Evolutionary conservation across 2,329 filamentous ascomycete species (phyloP).

Genomic region (Beauveria medogensis): DNA sequence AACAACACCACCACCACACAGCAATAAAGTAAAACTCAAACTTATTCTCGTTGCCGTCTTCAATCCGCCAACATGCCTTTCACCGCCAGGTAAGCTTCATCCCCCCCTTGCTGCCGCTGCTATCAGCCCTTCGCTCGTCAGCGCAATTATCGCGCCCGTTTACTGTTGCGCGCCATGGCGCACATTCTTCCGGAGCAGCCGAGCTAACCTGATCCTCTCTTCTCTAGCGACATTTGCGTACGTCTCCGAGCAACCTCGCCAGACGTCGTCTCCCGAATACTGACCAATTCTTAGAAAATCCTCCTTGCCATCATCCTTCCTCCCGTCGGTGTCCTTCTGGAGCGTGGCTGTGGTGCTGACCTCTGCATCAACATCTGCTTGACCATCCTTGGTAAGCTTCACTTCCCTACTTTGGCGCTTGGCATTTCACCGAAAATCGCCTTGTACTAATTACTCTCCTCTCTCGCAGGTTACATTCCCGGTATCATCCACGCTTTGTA

Average conservation of each 20-base stretch:
- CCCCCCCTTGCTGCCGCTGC: not conserved
- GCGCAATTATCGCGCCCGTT: not conserved
- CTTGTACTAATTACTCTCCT: not conserved
- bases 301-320: conserved; percentile 85
- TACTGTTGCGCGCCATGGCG: not conserved
- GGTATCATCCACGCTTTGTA: conserved; percentile 92
- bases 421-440: not conserved
- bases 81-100: conserved; percentile 44
- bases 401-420: not conserved
- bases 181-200: not conserved
- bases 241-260: not conserved
- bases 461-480: conserved; percentile 48
- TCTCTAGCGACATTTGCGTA: conserved; percentile 10
- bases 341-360: conserved; percentile 81
- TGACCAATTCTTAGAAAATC: conserved; percentile 56
- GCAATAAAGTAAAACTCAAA: not conserved
- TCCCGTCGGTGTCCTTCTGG: conserved; percentile 87
- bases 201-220: not conserved
- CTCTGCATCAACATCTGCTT: conserved; percentile 88
- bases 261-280: conserved; percentile 16
- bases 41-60: not conserved
- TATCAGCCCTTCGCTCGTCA: not conserved
- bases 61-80: conserved; percentile 43
- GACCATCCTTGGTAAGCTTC: conserved; percentile 56
- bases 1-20: not conserved